Evolutionary conservation across 2,329 filamentous ascomycete species (phyloP), one percentile per base, ranked within the genome.

Genomic region (Lomentospora prolificans): DNA sequence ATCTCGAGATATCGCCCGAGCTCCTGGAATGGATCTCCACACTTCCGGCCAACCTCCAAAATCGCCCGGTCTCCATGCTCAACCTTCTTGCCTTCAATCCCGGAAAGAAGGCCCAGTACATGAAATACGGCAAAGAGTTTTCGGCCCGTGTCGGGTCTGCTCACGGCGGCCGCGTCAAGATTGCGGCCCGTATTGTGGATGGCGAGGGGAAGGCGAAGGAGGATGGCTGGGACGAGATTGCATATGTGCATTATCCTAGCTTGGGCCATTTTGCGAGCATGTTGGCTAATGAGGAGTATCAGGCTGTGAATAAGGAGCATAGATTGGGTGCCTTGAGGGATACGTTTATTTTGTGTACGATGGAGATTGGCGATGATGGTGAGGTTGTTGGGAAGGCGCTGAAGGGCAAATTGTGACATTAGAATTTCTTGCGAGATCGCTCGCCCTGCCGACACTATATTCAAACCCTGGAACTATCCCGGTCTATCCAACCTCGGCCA

Each of bases 181-280:
- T 85, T 4, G 80, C 85, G 0, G 82, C 82, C 0, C 80, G 75
- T 56, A 78, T 84, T 1, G 71, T 80, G 9, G 62, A 44, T 12
- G 52, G 52, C 3, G 30, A 53, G 31, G 51, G 60, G 14, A 33
- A 9, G 6, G 52, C 52, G 19, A 63, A 61, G 41, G 57, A 59
- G 50, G 67, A 66, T 10, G 68, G 67, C 54, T 86, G 82, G 82
- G 78, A 85, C 64, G 82, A 86, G 66, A 74, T 86, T 58, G 81
- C 82, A 0, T 70, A 85, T 46, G 82, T 82, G 56, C 81, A 85
- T 68, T 85, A 85, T 66, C 81, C 82, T 3, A 81, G 75, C 53
- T 77, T 85, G 33, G 60, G 66, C 58, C 81, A 85, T 65, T 85
- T 85, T 62, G 77, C 77, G 46, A 80, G 82, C 63, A 85, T 66